A percentile compares a stretch with the other conserved stretches of the same genome.
These are phyloP conservation scores for Colletotrichum nymphaeae DNA, from an alignment of 2,329 filamentous ascomycete species.

Conservation along the genomic window DNA sequence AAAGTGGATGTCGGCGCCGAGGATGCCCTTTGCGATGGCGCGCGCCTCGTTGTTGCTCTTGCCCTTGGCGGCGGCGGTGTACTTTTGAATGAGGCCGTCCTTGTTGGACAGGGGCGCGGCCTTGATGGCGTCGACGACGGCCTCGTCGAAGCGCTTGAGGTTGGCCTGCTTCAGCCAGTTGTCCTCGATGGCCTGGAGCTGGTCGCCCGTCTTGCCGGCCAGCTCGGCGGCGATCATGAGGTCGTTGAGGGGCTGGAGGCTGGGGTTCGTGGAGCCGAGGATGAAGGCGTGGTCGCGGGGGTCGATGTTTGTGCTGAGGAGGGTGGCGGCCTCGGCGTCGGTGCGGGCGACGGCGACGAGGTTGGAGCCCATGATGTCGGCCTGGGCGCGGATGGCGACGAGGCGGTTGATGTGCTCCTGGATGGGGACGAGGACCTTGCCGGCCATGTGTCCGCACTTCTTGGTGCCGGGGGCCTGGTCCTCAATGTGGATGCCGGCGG, in stretches of 20 bases:
- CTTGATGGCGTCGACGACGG: slow-evolving; percentile 85
- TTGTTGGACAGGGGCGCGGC: slow-evolving; percentile 76
- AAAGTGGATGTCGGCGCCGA: slow-evolving; percentile 87
- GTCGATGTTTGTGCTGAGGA: slow-evolving; percentile 97
- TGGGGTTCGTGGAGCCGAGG: slow-evolving; percentile 86
- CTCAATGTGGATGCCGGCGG: slow-evolving; percentile 98
- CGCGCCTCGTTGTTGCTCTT: slow-evolving; percentile 89
- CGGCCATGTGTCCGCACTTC: slow-evolving; percentile 99
- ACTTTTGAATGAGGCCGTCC: slow-evolving; percentile 73
- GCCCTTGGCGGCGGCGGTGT: slow-evolving; percentile 76
- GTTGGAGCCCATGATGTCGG: slow-evolving; percentile 97
- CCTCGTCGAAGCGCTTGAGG: slow-evolving; percentile 91
- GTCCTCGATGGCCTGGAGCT: slow-evolving; percentile 94
- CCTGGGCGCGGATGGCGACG: slow-evolving; percentile 95
- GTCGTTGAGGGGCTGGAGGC: slow-evolving; percentile 85
- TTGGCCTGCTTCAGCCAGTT: slow-evolving; percentile 82
- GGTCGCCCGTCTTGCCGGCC: slow-evolving; percentile 80
- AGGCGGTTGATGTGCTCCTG: slow-evolving; percentile 98
- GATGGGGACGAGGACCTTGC: slow-evolving; percentile 96
- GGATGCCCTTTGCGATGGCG: slow-evolving; percentile 79
- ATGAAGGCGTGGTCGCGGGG: slow-evolving; percentile 96
- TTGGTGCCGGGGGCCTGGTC: slow-evolving; percentile 98
- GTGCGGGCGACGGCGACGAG: slow-evolving; percentile 93
- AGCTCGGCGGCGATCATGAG: slow-evolving; percentile 90
- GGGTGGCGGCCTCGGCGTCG: slow-evolving; percentile 96